Percentiles rank a stretch among this genome's conserved stretches.
Evolutionary conservation across 352 stramenopile genomes (phyloP).

Genomic region (Pythium phragmiticola): DNA sequence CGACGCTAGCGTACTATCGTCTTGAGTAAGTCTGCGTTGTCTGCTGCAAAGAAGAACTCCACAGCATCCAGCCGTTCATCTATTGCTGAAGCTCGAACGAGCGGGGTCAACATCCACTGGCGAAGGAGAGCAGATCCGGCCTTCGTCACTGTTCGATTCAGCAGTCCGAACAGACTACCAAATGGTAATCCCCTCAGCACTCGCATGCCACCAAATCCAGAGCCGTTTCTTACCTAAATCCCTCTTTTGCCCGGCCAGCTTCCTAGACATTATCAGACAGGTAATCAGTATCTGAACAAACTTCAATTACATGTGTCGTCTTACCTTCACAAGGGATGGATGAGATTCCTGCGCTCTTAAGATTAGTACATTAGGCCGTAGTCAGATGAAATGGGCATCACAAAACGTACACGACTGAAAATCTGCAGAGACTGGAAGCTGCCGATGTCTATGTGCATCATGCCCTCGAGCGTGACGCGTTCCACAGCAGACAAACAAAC

Average conservation of each 20-base stretch:
- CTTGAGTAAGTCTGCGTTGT: conserved; percentile 61
- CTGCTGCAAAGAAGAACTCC: conserved; percentile 48
- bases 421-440: conserved; percentile 80
- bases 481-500: conserved; percentile 64
- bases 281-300: not conserved
- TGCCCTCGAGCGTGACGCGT: conserved; percentile 63
- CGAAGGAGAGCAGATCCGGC: conserved; percentile 57
- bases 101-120: conserved; percentile 77
- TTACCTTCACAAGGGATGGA: conserved; percentile 74
- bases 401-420: conserved; percentile 61
- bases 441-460: conserved; percentile 79
- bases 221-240: conserved; percentile 54
- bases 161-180: conserved; percentile 65
- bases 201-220: not conserved
- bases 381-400: not conserved
- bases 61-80: conserved; percentile 55
- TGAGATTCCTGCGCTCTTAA: conserved; percentile 60
- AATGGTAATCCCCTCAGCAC: not conserved
- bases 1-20: conserved; percentile 39
- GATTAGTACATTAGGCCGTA: not conserved
- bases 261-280: conserved; percentile 32
- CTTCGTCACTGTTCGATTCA: conserved; percentile 82
- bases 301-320: not conserved
- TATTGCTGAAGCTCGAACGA: conserved; percentile 49
- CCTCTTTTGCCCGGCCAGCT: conserved; percentile 76